These are phyloP conservation scores for Phialocephala subalpina DNA, from an alignment of 2,329 filamentous ascomycete species.

Conservation along the genomic window DNA sequence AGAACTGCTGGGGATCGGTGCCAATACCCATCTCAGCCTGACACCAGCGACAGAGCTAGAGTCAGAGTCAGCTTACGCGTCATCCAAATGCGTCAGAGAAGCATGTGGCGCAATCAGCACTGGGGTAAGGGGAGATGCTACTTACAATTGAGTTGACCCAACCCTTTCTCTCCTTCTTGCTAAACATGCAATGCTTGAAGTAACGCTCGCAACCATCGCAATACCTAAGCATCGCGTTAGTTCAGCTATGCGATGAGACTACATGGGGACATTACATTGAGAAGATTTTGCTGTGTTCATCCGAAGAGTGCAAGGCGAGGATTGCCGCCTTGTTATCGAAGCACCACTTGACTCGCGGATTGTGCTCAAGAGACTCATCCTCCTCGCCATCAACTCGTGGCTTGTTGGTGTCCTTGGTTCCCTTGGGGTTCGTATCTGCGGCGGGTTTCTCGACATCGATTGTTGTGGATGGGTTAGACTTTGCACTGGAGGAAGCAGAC, in stretches of 20 bases:
- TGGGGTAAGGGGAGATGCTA: background rate
- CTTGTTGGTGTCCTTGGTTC: background rate
- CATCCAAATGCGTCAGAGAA: too few relatives aligned
- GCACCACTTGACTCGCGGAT: background rate
- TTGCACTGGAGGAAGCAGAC: too few relatives aligned
- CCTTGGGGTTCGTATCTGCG: background rate
- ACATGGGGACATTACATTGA: background rate
- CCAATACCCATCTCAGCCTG: background rate
- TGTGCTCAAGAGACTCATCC: background rate
- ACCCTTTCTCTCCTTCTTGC: conserved; percentile 6
- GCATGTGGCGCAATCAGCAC: background rate
- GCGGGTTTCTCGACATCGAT: too few relatives aligned
- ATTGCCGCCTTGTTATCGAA: background rate
- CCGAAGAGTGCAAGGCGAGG: background rate
- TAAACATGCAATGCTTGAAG: conserved; percentile 24
- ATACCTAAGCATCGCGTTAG: background rate
- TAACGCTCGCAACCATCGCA: conserved; percentile 11
- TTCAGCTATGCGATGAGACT: background rate
- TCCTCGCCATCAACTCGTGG: background rate
- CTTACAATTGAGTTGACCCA: background rate
- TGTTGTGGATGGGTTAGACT: too few relatives aligned
- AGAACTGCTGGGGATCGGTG: background rate
- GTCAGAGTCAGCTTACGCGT: background rate
- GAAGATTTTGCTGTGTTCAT: background rate
- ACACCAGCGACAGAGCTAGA: conserved; percentile 18